These are phyloP conservation scores for Exophiala sp. DNA, from an alignment of 2,329 filamentous ascomycete species.

Conservation along the genomic window DNA sequence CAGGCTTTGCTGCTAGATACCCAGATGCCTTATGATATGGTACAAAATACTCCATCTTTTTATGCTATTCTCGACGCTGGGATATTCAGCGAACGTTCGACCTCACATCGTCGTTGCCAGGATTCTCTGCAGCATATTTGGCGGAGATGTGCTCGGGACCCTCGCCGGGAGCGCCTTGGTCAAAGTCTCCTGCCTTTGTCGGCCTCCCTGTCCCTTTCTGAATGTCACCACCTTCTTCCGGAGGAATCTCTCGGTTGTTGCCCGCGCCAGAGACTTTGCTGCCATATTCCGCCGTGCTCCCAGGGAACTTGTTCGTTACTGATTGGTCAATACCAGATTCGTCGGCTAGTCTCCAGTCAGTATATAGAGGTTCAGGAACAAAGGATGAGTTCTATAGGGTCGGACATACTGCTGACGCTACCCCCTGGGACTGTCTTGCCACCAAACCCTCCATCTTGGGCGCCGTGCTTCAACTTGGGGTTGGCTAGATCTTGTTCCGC, in stretches of 20 bases:
- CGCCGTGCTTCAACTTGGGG: constrained; percentile 34
- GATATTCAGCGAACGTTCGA: constrained; percentile 17
- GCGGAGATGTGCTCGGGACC: constrained; percentile 25
- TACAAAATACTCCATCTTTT: constrained; percentile 6
- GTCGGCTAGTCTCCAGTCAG: constrained; percentile 1
- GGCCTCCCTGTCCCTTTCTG: constrained; percentile 30
- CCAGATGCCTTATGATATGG: not conserved
- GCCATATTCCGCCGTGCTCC: constrained; percentile 37
- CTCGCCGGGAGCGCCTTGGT: constrained; percentile 27
- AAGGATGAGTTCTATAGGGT: too few species aligned
- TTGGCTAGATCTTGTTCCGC: constrained; percentile 40
- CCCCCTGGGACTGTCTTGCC: constrained; percentile 27
- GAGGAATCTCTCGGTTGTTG: constrained; percentile 37
- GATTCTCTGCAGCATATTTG: constrained; percentile 11
- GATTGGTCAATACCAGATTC: constrained; percentile 41
- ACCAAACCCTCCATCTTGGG: constrained; percentile 32
- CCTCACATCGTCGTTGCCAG: constrained; percentile 25
- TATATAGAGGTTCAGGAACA: too few species aligned
- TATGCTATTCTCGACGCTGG: not conserved
- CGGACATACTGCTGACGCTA: constrained; percentile 37
- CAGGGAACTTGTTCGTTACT: constrained; percentile 36
- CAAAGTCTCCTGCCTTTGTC: constrained; percentile 35
- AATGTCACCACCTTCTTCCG: constrained; percentile 38
- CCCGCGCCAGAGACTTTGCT: constrained; percentile 34
- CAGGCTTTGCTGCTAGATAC: too few species aligned